These are phyloP conservation scores for Penicillium dipodomyicola DNA, from an alignment of 495 filamentous ascomycete species.

Conservation along the genomic window DNA sequence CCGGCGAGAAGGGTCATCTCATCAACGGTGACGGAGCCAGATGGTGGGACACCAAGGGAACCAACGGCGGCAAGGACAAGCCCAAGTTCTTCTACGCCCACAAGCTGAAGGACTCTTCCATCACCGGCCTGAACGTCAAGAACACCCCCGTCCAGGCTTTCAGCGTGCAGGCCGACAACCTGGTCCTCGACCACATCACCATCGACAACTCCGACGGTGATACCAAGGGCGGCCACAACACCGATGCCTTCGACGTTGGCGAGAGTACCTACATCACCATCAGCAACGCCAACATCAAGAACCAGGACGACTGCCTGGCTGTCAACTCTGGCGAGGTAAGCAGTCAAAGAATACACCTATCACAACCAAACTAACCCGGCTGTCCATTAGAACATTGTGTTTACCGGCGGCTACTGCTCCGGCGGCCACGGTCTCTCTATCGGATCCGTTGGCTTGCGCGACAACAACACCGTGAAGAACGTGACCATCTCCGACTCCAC, in stretches of 20 bases:
- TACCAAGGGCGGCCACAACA: slow-evolving; percentile 55
- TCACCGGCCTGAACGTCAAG: slow-evolving; percentile 45
- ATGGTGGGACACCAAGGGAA: slow-evolving; percentile 55
- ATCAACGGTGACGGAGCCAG: slow-evolving; percentile 47
- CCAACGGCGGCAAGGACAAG: slow-evolving; percentile 56
- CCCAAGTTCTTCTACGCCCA: slow-evolving; percentile 59
- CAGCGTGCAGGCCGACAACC: slow-evolving; percentile 52
- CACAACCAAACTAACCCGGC: neutral
- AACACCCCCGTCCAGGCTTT: slow-evolving; percentile 65
- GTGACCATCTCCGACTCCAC: slow-evolving; percentile 54
- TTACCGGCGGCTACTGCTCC: slow-evolving; percentile 52
- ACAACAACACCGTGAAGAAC: slow-evolving; percentile 56
- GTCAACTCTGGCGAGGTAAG: slow-evolving; percentile 52
- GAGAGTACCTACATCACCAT: slow-evolving; percentile 51
- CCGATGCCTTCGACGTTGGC: slow-evolving; percentile 65
- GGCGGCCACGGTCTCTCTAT: slow-evolving; percentile 70
- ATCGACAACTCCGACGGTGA: slow-evolving; percentile 62
- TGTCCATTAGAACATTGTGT: slow-evolving; percentile 44
- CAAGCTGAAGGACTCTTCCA: slow-evolving; percentile 40
- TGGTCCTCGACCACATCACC: slow-evolving; percentile 51
- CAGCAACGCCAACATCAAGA: slow-evolving; percentile 52
- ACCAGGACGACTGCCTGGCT: slow-evolving; percentile 65
- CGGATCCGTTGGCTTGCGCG: slow-evolving; percentile 64
- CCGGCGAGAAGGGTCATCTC: slow-evolving; percentile 35
- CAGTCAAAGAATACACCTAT: neutral